These are phyloP conservation scores for Camellia lanceoleosa DNA, from an alignment of 148 eudicot species.

Conservation along the genomic window DNA sequence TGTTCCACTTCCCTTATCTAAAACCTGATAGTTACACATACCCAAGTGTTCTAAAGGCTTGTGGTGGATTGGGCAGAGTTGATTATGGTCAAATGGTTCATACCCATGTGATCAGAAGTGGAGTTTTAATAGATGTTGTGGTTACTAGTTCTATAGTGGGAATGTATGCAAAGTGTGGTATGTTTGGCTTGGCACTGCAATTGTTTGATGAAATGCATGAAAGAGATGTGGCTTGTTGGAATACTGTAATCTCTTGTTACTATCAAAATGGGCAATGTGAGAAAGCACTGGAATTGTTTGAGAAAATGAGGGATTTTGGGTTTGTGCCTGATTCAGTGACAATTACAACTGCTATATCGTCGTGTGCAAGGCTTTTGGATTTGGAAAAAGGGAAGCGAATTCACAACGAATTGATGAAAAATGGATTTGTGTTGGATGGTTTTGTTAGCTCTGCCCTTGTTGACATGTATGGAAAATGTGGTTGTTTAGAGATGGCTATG, in stretches of 20 bases:
- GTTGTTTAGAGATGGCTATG: conserved; percentile 27
- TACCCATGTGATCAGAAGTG: conserved; percentile 3
- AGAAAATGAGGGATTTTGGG: conserved; percentile 1
- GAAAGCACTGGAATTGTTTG: conserved; percentile 9
- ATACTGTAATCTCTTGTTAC: conserved; percentile 6
- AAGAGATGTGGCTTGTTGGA: conserved; percentile 12
- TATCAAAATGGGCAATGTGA: conserved; percentile 10
- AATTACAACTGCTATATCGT: conserved; percentile 30
- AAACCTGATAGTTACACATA: conserved; percentile 29
- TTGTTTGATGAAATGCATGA: conserved; percentile 1
- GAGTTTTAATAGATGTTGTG: background rate
- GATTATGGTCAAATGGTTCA: conserved; percentile 21
- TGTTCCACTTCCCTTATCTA: conserved; percentile 18
- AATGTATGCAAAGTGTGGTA: conserved; percentile 6
- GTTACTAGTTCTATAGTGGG: conserved; percentile 11
- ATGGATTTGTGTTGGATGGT: conserved; percentile 23
- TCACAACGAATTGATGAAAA: background rate
- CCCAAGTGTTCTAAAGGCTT: conserved; percentile 37
- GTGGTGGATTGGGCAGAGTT: conserved; percentile 29
- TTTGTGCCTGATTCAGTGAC: conserved; percentile 31
- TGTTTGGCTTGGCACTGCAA: conserved; percentile 4
- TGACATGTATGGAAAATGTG: conserved; percentile 39
- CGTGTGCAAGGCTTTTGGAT: conserved; percentile 32
- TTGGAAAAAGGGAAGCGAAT: conserved; percentile 12
- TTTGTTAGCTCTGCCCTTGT: conserved; percentile 31